Conservation (phyloP, 176 grass and related monocot species). For the Phoenix dactylifera region DNA sequence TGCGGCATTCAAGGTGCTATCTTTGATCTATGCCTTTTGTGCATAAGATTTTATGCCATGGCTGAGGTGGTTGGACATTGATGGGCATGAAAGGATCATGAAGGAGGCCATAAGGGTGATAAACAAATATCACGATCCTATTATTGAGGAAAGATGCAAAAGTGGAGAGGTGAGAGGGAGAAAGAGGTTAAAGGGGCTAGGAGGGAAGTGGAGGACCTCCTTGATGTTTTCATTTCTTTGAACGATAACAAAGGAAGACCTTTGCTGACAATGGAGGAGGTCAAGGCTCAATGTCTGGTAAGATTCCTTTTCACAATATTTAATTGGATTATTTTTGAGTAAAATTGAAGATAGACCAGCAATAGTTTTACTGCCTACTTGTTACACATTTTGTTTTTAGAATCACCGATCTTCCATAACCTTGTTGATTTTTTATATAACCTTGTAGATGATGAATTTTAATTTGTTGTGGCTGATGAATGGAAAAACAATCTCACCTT, state of each 20-base stretch:
- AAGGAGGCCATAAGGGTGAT: conserved; percentile 6
- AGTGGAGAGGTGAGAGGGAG: conserved; percentile 2
- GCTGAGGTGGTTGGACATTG: conserved; percentile 23
- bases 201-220: conserved; percentile 18
- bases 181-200: background rate
- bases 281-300: conserved; percentile 34
- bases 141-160: conserved; percentile 18
- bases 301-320: background rate
- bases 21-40: conserved; percentile 22
- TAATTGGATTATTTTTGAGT: no score
- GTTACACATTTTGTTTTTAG: background rate
- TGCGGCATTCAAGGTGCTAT: conserved; percentile 17
- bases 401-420: no score
- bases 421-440: no score
- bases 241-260: background rate
- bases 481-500: background rate
- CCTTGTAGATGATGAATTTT: no score
- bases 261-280: conserved; percentile 23
- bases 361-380: no score
- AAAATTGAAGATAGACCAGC: no score
- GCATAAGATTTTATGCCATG: conserved; percentile 35
- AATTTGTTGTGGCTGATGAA: no score
- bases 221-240: conserved; percentile 33
- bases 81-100: conserved; percentile 30
- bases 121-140: conserved; percentile 22